Conservation (phyloP, 768 basidiomycete species). For the Boletus eberwhitei region DNA sequence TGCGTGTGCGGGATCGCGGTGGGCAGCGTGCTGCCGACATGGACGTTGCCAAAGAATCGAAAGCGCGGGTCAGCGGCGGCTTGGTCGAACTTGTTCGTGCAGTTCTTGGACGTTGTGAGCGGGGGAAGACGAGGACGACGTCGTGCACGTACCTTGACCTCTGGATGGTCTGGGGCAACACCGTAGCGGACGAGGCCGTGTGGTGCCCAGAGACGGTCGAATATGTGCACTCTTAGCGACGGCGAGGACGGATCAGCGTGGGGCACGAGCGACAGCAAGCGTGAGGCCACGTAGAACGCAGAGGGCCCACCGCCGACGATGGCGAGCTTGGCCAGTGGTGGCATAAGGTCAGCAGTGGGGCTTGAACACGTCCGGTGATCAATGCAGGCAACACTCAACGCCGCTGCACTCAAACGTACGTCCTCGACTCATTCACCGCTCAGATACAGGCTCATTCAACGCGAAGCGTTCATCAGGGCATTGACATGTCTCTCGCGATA, state of each 20-base stretch:
- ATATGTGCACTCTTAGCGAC: constrained; percentile 72
- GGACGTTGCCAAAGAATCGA: constrained; percentile 89
- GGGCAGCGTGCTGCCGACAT: constrained; percentile 40
- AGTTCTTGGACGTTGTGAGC: constrained; percentile 61
- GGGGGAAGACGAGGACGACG: background rate
- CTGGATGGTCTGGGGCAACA: constrained; percentile 97
- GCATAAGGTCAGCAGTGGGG: constrained; percentile 1
- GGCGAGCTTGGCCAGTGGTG: constrained; percentile 62
- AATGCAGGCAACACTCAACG: constrained; percentile 72
- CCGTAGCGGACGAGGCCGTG: constrained; percentile 95
- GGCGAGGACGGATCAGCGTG: constrained; percentile 27
- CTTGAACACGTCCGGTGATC: constrained; percentile 2
- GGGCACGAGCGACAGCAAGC: constrained; percentile 68
- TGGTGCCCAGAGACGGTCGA: constrained; percentile 90
- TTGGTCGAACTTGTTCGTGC: constrained; percentile 90
- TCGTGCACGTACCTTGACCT: constrained; percentile 70
- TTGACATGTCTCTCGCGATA: constrained; percentile 76
- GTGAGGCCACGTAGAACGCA: constrained; percentile 91
- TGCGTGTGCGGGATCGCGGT: constrained; percentile 51
- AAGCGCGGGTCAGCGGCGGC: constrained; percentile 78
- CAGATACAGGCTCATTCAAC: constrained; percentile 23
- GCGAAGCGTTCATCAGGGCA: constrained; percentile 68
- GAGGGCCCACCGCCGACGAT: constrained; percentile 94
- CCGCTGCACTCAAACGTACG: constrained; percentile 49
- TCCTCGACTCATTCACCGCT: constrained; percentile 2